These are phyloP conservation scores for Solanum paucissectum DNA, from an alignment of 257 asterid species.

Conservation along the genomic window DNA sequence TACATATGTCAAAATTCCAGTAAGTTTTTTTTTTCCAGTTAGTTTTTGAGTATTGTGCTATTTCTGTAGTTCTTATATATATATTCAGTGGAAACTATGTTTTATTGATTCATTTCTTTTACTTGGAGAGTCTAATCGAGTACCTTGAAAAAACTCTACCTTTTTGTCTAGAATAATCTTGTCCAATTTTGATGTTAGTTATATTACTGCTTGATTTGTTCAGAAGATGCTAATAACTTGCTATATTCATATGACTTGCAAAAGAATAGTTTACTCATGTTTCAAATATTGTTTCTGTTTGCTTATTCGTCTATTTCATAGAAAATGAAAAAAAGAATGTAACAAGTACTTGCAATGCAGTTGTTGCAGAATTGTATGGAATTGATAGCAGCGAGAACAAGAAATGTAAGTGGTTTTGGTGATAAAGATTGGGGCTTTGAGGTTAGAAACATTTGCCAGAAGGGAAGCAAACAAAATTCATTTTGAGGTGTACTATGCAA, in stretches of 20 bases:
- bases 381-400: neutral
- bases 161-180: neutral
- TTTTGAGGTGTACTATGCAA: neutral
- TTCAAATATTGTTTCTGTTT: neutral
- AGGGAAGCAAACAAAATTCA: neutral
- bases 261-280: neutral
- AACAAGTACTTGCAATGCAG: neutral
- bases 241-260: neutral
- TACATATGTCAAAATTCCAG: neutral
- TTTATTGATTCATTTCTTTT: neutral
- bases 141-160: neutral
- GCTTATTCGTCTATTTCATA: neutral
- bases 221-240: neutral
- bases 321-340: neutral
- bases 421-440: neutral
- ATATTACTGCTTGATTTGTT: neutral
- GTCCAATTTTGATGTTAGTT: neutral
- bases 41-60: neutral
- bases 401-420: neutral
- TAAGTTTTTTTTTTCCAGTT: neutral
- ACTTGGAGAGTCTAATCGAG: neutral
- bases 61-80: neutral
- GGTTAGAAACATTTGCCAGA: neutral
- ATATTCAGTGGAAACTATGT: neutral
- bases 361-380: neutral